Evolutionary conservation across 2,329 filamentous ascomycete genomes (phyloP).

Genomic region (Achaetomium macrosporum): DNA sequence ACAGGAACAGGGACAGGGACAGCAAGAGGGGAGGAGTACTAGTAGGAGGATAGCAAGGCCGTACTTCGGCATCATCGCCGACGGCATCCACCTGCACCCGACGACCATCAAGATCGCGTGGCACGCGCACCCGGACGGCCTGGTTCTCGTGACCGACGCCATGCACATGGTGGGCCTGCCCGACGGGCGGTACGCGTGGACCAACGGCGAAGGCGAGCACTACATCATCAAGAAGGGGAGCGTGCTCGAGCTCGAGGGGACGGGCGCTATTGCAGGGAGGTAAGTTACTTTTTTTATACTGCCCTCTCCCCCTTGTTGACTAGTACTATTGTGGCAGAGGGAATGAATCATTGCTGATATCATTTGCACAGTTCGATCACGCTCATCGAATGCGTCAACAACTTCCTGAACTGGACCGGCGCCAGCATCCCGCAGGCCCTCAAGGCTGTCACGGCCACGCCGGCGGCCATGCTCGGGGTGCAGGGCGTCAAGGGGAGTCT

Average conservation of each 20-base stretch:
- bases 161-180: conserved; percentile 82
- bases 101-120: conserved; percentile 86
- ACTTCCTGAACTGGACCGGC: conserved; percentile 72
- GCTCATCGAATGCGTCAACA: conserved; percentile 75
- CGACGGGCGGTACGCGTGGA: conserved; percentile 82
- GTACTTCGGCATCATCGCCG: conserved; percentile 83
- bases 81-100: conserved; percentile 85
- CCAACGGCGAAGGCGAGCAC: conserved; percentile 58
- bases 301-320: background rate
- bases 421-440: conserved; percentile 62
- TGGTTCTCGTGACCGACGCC: conserved; percentile 86
- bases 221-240: conserved; percentile 65
- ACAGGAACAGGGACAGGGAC: background rate
- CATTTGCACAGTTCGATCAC: conserved; percentile 61
- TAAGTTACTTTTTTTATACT: conserved; percentile 32
- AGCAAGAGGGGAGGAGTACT: conserved; percentile 30
- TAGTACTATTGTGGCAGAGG: too few species aligned
- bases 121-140: conserved; percentile 75
- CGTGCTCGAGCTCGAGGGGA: conserved; percentile 67
- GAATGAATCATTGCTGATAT: too few species aligned
- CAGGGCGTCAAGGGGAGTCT: conserved; percentile 60
- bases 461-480: conserved; percentile 69
- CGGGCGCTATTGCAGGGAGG: conserved; percentile 69
- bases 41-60: too few species aligned
- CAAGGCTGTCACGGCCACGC: conserved; percentile 67